A percentile compares a stretch with the other conserved stretches of the same genome.
phyloP scores from a whole-genome alignment of 768 basidiomycete genomes.

The Coprinopsis marcescibilis region DNA sequence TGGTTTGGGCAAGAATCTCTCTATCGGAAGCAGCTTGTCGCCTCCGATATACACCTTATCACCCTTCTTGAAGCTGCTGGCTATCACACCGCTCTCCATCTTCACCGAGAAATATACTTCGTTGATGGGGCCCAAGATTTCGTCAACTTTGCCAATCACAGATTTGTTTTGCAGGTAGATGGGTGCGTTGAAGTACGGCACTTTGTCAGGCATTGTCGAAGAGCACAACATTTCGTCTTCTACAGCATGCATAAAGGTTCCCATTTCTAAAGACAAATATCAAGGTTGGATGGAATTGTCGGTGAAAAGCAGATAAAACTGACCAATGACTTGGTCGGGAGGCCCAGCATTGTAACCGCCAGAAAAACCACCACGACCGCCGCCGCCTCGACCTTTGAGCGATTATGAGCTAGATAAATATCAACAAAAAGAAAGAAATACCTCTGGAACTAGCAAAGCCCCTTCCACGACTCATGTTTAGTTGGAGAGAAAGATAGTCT shows the following conservation, averaged over 20 bases:
- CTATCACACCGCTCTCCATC: constrained; percentile 94
- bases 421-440: background rate
- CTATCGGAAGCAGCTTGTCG: constrained; percentile 96
- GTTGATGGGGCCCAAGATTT: constrained; percentile 99
- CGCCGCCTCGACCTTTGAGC: constrained; percentile 19
- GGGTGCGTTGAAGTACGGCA: constrained; percentile 98
- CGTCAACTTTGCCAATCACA: constrained; percentile 94
- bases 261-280: constrained; percentile 67
- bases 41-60: constrained; percentile 97
- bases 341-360: constrained; percentile 72
- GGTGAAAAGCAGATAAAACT: constrained; percentile 13
- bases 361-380: constrained; percentile 68
- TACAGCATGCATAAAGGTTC: constrained; percentile 88
- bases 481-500: too few species aligned
- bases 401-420: background rate
- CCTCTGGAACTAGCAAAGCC: constrained; percentile 4
- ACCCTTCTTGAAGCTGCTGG: constrained; percentile 92
- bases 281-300: background rate
- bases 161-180: constrained; percentile 97
- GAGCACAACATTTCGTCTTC: constrained; percentile 98
- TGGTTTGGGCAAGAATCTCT: constrained; percentile 95
- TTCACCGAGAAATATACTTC: constrained; percentile 98
- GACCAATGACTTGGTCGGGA: constrained; percentile 74
- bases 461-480: background rate
- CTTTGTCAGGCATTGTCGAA: constrained; percentile 79